phyloP scores from a whole-genome alignment of 1,284 basidiomycete species.

The Ceratobasidium sp. region DNA sequence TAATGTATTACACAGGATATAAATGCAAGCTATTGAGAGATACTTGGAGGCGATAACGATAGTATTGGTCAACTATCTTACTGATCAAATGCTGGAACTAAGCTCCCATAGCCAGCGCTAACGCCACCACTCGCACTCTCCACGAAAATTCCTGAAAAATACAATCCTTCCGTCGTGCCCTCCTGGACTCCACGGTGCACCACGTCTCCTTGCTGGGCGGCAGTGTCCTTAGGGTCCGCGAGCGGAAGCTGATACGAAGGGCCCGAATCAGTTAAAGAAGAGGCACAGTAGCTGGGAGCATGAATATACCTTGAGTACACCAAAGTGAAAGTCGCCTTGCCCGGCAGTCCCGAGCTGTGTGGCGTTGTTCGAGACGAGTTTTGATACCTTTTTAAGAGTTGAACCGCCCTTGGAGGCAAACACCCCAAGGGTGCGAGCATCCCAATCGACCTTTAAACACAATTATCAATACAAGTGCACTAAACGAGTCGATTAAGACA shows the following conservation, averaged over 20 bases:
- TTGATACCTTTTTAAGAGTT: conserved; percentile 46
- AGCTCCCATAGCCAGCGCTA: conserved; percentile 45
- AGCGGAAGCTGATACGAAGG: conserved; percentile 65
- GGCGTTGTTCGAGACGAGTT: conserved; percentile 43
- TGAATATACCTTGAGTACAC: conserved; percentile 25
- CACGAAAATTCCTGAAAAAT: conserved; percentile 50
- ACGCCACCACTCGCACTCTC: conserved; percentile 48
- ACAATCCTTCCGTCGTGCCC: conserved; percentile 48
- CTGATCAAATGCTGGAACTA: conserved; percentile 39
- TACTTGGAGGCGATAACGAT: too few relatives aligned
- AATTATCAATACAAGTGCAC: conserved; percentile 8
- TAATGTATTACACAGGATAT: too few relatives aligned
- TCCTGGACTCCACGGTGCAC: conserved; percentile 51
- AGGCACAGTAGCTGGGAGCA: not conserved
- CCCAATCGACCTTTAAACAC: conserved; percentile 61
- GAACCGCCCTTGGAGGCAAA: conserved; percentile 42
- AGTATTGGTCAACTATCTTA: too few relatives aligned
- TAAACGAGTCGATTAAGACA: too few relatives aligned
- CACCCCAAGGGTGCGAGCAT: conserved; percentile 57
- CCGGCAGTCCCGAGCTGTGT: conserved; percentile 48
- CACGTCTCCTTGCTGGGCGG: conserved; percentile 53
- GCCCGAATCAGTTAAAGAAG: conserved; percentile 8
- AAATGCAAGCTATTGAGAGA: too few relatives aligned
- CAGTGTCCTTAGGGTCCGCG: conserved; percentile 63
- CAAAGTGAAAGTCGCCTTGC: conserved; percentile 50